phyloP scores from a whole-genome alignment of 75 land plant species.

The Sequoiadendron giganteum region DNA sequence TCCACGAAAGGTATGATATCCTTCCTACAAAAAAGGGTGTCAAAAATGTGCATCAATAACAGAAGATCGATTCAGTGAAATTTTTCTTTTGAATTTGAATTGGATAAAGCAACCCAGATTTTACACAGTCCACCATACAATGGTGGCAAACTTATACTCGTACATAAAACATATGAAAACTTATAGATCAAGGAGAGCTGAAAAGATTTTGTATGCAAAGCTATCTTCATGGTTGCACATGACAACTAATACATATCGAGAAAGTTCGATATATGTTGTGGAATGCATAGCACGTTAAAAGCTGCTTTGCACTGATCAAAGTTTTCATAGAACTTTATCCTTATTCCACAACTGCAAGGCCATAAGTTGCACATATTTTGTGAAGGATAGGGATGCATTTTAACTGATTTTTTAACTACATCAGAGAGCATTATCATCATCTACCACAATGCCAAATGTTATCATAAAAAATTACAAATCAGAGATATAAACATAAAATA shows the following conservation, averaged over 20 bases:
- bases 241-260: not conserved
- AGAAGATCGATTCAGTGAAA: not conserved
- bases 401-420: not conserved
- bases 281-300: not conserved
- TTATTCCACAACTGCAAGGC: not conserved
- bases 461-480: not conserved
- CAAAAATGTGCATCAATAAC: not conserved
- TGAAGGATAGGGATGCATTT: not conserved
- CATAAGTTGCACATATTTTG: not conserved
- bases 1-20: constrained; percentile 75
- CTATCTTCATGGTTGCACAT: not conserved
- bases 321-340: not conserved
- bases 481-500: not conserved
- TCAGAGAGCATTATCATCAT: not conserved
- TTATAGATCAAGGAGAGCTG: not conserved
- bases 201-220: not conserved
- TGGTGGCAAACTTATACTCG: not conserved
- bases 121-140: not conserved
- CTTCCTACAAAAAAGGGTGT: constrained; percentile 48
- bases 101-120: not conserved
- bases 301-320: not conserved
- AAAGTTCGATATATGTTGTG: not conserved
- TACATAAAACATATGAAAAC: not conserved
- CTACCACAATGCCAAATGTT: not conserved
- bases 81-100: not conserved